Evolutionary conservation across 768 basidiomycete species (phyloP).

Genomic region (Gautieria morchelliformis): DNA sequence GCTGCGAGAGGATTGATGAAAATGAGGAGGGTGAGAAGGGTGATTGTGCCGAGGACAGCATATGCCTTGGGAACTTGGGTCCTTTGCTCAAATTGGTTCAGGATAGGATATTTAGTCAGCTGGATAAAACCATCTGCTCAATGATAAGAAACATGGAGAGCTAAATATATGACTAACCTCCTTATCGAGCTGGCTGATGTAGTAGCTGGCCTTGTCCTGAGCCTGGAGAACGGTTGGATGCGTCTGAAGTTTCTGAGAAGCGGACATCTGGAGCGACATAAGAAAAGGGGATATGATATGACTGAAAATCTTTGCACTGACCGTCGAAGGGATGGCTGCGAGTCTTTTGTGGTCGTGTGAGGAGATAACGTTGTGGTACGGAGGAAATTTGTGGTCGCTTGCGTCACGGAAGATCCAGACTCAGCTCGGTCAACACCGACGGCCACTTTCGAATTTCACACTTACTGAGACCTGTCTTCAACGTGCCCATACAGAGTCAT

Average conservation of each 20-base stretch:
- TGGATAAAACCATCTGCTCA: conserved; percentile 19
- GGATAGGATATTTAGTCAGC: conserved; percentile 80
- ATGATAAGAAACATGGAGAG: neutral
- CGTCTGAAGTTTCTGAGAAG: conserved; percentile 73
- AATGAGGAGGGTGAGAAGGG: conserved; percentile 64
- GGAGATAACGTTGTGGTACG: neutral
- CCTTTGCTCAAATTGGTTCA: conserved; percentile 78
- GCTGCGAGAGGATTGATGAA: conserved; percentile 85
- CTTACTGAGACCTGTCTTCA: conserved; percentile 28
- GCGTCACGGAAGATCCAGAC: conserved; percentile 16
- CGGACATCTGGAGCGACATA: conserved; percentile 47
- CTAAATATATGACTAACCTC: conserved; percentile 52
- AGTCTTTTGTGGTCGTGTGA: neutral
- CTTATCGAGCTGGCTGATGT: conserved; percentile 88
- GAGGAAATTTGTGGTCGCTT: conserved; percentile 11
- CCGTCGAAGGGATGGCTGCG: conserved; percentile 2
- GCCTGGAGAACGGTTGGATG: conserved; percentile 83
- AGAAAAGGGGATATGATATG: neutral
- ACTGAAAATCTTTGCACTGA: conserved; percentile 6
- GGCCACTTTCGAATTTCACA: neutral
- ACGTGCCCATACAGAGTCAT: conserved; percentile 28
- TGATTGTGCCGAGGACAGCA: conserved; percentile 62
- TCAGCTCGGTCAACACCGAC: neutral
- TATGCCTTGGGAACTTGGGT: conserved; percentile 93
- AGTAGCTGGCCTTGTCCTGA: conserved; percentile 72